A percentile compares a stretch with the other conserved stretches of the same genome.
These are phyloP conservation scores for Rhodomyrtus tomentosa DNA, from an alignment of 345 rosid genomes.

Conservation along the genomic window DNA sequence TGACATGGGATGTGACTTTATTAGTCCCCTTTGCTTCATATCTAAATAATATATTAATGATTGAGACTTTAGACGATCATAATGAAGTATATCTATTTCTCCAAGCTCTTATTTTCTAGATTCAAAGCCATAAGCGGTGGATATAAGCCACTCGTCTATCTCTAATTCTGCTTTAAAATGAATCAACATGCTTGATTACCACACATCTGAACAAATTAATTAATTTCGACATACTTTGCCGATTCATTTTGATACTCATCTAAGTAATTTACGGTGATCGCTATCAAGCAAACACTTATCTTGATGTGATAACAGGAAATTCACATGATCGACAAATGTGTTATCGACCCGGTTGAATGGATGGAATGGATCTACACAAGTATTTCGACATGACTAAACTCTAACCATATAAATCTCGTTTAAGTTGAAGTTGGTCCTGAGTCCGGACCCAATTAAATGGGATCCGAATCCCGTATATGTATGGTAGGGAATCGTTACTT, in stretches of 20 bases:
- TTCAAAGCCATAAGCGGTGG: background rate
- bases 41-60: background rate
- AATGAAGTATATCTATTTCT: background rate
- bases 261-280: accelerated
- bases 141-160: background rate
- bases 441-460: background rate
- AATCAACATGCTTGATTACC: background rate
- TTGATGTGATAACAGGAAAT: background rate
- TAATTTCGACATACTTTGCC: background rate
- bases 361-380: background rate
- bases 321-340: background rate
- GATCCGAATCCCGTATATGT: no score
- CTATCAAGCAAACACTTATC: background rate
- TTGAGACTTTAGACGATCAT: background rate
- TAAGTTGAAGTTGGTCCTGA: background rate
- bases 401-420: background rate
- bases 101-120: background rate
- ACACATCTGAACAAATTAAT: background rate
- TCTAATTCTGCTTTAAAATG: accelerated
- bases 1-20: background rate
- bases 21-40: background rate
- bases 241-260: accelerated
- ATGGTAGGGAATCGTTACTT: no score
- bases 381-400: background rate
- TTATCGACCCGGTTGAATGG: background rate